Conservation (phyloP, 306 rosid species). For the Vigna unguiculata region DNA sequence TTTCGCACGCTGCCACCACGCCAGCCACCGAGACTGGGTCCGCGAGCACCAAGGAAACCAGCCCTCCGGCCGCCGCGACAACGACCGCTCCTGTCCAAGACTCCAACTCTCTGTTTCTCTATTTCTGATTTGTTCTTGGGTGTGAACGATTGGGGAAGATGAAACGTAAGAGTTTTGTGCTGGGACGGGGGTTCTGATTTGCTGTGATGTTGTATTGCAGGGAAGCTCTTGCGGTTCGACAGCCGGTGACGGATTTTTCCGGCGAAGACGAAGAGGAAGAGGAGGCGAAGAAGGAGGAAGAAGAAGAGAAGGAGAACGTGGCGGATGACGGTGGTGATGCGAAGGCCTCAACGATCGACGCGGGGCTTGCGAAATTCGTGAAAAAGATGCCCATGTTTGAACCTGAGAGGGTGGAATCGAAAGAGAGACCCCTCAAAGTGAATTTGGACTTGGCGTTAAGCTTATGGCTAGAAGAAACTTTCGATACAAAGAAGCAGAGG, state of each 20-base stretch:
- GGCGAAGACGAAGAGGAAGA: slow-evolving; percentile 37
- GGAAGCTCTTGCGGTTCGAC: slow-evolving; percentile 65
- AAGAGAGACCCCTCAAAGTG: slow-evolving; percentile 69
- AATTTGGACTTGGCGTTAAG: slow-evolving; percentile 88
- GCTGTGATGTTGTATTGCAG: no score
- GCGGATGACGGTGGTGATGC: slow-evolving; percentile 32
- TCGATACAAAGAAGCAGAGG: slow-evolving; percentile 68
- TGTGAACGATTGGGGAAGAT: no score
- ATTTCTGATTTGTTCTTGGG: no score
- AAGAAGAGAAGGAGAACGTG: slow-evolving; percentile 14
- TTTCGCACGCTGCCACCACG: no score
- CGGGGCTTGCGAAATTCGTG: slow-evolving; percentile 65
- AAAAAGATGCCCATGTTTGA: slow-evolving; percentile 86
- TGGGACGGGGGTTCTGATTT: no score
- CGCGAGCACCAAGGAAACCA: no score
- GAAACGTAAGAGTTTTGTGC: no score
- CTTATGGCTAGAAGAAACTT: slow-evolving; percentile 66
- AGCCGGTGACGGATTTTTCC: slow-evolving; percentile 72
- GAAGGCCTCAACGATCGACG: slow-evolving; percentile 54
- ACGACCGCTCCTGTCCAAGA: no score
- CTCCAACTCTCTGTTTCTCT: no score
- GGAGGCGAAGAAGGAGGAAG: slow-evolving; percentile 38
- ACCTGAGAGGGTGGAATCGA: slow-evolving; percentile 62
- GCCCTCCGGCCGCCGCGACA: no score
- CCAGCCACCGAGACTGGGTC: no score